These are phyloP conservation scores for Penicillium coffeae DNA, from an alignment of 495 filamentous ascomycete genomes.

Conservation along the genomic window DNA sequence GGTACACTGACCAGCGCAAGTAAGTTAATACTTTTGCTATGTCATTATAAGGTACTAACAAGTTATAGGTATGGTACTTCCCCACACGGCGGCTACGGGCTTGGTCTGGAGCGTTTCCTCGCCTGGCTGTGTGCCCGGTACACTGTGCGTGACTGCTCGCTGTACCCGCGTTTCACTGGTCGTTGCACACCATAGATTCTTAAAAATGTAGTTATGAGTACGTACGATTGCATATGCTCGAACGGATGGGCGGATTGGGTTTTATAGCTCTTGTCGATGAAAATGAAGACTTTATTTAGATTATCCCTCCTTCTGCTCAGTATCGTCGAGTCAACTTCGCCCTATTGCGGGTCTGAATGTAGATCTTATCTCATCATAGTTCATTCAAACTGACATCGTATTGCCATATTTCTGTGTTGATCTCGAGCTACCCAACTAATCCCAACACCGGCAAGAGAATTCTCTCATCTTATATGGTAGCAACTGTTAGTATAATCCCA, in stretches of 20 bases:
- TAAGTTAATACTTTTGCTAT: slow-evolving; percentile 46
- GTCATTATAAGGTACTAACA: slow-evolving; percentile 7
- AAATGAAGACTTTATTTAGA: too few relatives aligned
- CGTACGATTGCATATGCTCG: slow-evolving; percentile 3
- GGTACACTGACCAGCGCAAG: slow-evolving; percentile 99
- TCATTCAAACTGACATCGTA: too few relatives aligned
- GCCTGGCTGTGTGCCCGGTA: slow-evolving; percentile 93
- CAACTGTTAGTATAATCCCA: too few relatives aligned
- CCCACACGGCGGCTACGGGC: slow-evolving; percentile 92
- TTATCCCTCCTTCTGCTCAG: too few relatives aligned
- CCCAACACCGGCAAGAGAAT: too few relatives aligned
- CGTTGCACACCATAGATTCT: slow-evolving; percentile 76
- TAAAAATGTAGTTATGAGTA: slow-evolving; percentile 2
- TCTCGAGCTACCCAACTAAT: too few relatives aligned
- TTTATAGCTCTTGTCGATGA: too few relatives aligned
- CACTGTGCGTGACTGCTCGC: slow-evolving; percentile 81
- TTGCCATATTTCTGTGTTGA: too few relatives aligned
- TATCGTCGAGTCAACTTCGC: too few relatives aligned
- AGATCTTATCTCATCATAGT: too few relatives aligned
- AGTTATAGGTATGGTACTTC: slow-evolving; percentile 77
- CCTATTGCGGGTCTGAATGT: too few relatives aligned
- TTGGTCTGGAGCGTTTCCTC: slow-evolving; percentile 93
- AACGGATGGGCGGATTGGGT: background rate
- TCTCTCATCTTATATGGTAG: too few relatives aligned
- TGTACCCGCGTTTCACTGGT: slow-evolving; percentile 93